These are phyloP conservation scores for Hypholoma sublateritium DNA, from an alignment of 768 basidiomycete genomes.

Conservation along the genomic window DNA sequence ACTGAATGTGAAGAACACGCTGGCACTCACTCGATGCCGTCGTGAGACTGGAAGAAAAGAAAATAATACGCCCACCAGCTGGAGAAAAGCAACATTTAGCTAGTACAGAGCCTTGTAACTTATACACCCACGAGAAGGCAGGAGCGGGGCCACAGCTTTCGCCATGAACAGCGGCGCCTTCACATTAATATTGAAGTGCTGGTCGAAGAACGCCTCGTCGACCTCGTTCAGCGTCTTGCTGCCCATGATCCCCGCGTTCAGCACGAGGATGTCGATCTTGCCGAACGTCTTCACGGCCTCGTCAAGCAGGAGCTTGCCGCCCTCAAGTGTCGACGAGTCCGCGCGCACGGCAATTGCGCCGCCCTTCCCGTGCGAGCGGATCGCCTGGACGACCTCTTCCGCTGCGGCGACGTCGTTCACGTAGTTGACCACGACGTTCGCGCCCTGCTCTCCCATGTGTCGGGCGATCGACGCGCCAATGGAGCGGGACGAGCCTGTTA, in stretches of 20 bases:
- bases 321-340: conserved; percentile 49
- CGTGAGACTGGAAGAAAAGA: conserved; percentile 55
- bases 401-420: conserved; percentile 40
- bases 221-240: conserved; percentile 46
- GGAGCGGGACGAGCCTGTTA: conserved; percentile 60
- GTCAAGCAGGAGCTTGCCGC: conserved; percentile 45
- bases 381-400: conserved; percentile 43
- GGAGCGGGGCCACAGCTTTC: conserved; percentile 42
- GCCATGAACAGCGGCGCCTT: conserved; percentile 59
- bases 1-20: background rate
- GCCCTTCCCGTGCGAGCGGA: conserved; percentile 43
- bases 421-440: conserved; percentile 60
- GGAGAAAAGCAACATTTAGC: background rate
- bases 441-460: conserved; percentile 55
- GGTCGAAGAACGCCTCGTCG: conserved; percentile 52
- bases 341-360: conserved; percentile 52
- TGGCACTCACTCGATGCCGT: conserved; percentile 32
- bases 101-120: background rate
- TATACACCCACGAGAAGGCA: conserved; percentile 40
- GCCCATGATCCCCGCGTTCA: conserved; percentile 61
- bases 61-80: conserved; percentile 57
- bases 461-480: conserved; percentile 58
- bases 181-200: conserved; percentile 54
- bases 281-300: conserved; percentile 50
- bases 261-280: conserved; percentile 55